Conservation (phyloP, 148 eudicot species). For the Amaranthus cruentus region DNA sequence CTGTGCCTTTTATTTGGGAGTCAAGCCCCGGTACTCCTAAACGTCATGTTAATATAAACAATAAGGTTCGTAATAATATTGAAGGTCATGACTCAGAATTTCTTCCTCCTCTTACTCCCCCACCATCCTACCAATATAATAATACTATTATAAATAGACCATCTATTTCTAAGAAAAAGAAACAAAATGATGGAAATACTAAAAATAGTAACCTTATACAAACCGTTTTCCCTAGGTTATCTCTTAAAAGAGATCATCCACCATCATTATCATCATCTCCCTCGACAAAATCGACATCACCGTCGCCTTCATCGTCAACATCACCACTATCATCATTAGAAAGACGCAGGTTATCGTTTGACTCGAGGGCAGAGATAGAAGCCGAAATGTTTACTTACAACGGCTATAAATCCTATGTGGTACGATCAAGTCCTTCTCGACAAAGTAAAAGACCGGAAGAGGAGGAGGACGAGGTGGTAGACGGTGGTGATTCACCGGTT, state of each 20-base stretch:
- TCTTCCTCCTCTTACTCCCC: conserved; percentile 47
- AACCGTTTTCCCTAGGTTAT: conserved; percentile 20
- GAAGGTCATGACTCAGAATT: background rate
- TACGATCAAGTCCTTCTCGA: too few species aligned
- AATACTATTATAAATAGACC: background rate
- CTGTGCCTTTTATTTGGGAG: conserved; percentile 48
- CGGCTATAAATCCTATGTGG: too few species aligned
- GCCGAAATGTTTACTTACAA: too few species aligned
- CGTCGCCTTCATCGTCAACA: conserved; percentile 2
- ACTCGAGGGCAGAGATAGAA: background rate
- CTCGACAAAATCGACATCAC: conserved; percentile 17
- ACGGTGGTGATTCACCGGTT: conserved; percentile 18
- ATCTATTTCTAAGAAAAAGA: background rate
- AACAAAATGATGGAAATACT: conserved; percentile 10
- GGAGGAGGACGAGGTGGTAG: conserved; percentile 7
- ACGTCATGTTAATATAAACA: conserved; percentile 13
- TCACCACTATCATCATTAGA: background rate
- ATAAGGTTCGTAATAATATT: background rate
- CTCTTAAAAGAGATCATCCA: conserved; percentile 17
- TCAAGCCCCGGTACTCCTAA: conserved; percentile 49
- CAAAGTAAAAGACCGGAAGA: background rate
- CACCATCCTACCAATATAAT: conserved; percentile 33
- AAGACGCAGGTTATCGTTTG: conserved; percentile 3
- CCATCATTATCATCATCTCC: conserved; percentile 24
- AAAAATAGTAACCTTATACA: conserved; percentile 19